Conservation (phyloP, 2,329 filamentous ascomycete genomes). For the Apiospora hydei region DNA sequence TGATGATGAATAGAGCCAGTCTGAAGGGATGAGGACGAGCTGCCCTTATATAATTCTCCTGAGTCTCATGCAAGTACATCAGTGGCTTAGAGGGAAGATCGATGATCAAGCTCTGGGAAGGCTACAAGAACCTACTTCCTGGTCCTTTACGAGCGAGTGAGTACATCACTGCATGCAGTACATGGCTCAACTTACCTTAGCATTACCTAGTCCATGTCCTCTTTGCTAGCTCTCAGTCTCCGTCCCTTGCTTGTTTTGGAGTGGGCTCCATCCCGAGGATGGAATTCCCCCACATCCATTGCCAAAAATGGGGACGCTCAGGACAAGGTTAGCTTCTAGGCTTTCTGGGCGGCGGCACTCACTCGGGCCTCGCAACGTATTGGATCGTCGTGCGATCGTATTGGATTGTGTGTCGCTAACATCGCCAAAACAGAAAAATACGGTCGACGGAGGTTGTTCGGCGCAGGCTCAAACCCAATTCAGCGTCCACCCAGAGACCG, state of each 20-base stretch:
- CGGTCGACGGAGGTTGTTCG: slow-evolving; percentile 4
- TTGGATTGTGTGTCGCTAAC: background rate
- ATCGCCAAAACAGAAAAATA: background rate
- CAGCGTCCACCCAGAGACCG: background rate
- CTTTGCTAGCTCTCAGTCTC: slow-evolving; percentile 1
- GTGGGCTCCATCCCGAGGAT: slow-evolving; percentile 16
- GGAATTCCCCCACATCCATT: slow-evolving; percentile 8
- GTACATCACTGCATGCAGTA: background rate
- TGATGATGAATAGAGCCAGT: background rate
- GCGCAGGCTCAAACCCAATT: slow-evolving; percentile 8
- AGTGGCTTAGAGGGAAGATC: background rate
- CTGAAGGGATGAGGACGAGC: slow-evolving; percentile 2
- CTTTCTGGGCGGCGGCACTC: slow-evolving; percentile 1
- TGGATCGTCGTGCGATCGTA: slow-evolving; percentile 4
- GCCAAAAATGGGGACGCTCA: background rate
- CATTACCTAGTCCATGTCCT: slow-evolving; percentile 1
- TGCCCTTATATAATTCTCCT: background rate
- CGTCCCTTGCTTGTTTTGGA: slow-evolving; percentile 13
- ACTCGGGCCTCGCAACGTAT: slow-evolving; percentile 18
- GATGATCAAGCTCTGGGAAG: slow-evolving; percentile 8
- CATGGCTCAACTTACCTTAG: background rate
- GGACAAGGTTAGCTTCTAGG: slow-evolving; percentile 20
- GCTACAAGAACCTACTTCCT: slow-evolving; percentile 14
- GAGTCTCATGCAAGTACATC: background rate
- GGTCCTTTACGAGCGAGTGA: background rate